A percentile compares a stretch with the other conserved stretches of the same genome.
Evolutionary conservation across 257 asterid species (phyloP).

Genomic region (Solanum acaule): DNA sequence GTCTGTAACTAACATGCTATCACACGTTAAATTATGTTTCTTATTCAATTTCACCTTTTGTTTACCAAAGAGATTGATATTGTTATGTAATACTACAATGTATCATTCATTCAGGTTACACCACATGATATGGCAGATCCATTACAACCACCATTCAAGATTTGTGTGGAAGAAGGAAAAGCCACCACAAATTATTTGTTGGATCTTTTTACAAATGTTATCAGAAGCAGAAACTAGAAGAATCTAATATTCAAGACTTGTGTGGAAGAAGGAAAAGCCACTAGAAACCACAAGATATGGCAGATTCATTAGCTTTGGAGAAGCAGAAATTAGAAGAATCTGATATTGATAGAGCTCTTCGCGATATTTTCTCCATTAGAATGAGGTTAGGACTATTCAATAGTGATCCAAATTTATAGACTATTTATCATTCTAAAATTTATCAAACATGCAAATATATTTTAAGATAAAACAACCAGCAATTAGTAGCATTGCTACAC

Average conservation of each 20-base stretch:
- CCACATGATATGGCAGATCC: slow-evolving; percentile 63
- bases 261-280: too few species aligned
- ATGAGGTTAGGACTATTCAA: slow-evolving; percentile 59
- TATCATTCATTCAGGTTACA: slow-evolving; percentile 28
- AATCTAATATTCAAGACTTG: too few species aligned
- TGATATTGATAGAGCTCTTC: slow-evolving; percentile 53
- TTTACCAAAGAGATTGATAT: not conserved
- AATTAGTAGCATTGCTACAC: too few species aligned
- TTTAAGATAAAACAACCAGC: too few species aligned
- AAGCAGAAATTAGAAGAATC: too few species aligned
- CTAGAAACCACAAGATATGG: too few species aligned
- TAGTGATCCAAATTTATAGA: slow-evolving; percentile 25
- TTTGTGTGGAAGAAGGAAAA: too few species aligned
- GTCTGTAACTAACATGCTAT: slow-evolving; percentile 8
- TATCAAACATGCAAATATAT: too few species aligned
- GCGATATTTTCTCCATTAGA: slow-evolving; percentile 46
- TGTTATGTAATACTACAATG: not conserved
- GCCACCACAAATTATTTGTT: too few species aligned
- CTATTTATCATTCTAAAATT: too few species aligned
- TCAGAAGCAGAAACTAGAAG: too few species aligned
- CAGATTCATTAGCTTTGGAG: slow-evolving; percentile 24
- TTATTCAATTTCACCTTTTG: not conserved
- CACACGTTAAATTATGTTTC: not conserved
- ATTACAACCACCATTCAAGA: slow-evolving; percentile 59
- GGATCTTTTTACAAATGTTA: too few species aligned